A percentile compares a stretch with the other conserved stretches of the same genome.
These are phyloP conservation scores for Colletotrichum neosansevieriae DNA, from an alignment of 2,329 filamentous ascomycete species.

Conservation along the genomic window DNA sequence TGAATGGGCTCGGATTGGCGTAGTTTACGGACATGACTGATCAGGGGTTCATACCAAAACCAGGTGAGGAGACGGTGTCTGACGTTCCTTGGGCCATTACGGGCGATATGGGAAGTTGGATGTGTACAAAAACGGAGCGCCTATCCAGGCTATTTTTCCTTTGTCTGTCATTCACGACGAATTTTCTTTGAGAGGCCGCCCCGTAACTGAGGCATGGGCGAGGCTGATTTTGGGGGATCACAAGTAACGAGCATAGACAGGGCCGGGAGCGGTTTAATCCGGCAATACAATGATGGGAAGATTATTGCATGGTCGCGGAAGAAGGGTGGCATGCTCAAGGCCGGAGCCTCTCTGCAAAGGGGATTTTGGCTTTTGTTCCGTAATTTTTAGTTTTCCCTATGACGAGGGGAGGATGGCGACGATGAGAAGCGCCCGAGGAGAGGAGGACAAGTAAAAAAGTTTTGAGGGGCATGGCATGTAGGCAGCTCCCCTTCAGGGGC, in stretches of 20 bases:
- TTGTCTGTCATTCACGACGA: conserved; percentile 38
- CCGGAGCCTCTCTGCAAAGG: conserved; percentile 24
- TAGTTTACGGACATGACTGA: conserved; percentile 3
- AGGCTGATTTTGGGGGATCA: conserved; percentile 21
- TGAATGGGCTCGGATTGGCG: conserved; percentile 12
- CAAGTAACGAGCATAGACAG: conserved; percentile 43
- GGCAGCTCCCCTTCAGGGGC: conserved; percentile 23
- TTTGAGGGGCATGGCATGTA: conserved; percentile 32
- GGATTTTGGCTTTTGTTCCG: conserved; percentile 32
- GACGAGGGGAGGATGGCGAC: conserved; percentile 13
- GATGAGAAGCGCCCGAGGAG: neutral
- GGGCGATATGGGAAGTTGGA: conserved; percentile 35
- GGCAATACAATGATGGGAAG: conserved; percentile 41
- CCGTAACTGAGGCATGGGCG: conserved; percentile 12
- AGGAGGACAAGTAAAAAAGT: conserved; percentile 18
- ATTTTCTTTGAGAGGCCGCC: conserved; percentile 15
- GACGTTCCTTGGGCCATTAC: conserved; percentile 22
- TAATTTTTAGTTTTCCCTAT: conserved; percentile 40
- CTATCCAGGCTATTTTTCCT: conserved; percentile 23
- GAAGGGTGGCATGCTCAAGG: conserved; percentile 28
- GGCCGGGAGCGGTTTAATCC: conserved; percentile 33
- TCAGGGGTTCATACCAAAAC: conserved; percentile 7
- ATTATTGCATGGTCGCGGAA: conserved; percentile 35
- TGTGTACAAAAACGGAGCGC: conserved; percentile 37
- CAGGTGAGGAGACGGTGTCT: conserved; percentile 2